These are phyloP conservation scores for Cyclotella atomus DNA, from an alignment of 108 stramenopile species.

Conservation along the genomic window DNA sequence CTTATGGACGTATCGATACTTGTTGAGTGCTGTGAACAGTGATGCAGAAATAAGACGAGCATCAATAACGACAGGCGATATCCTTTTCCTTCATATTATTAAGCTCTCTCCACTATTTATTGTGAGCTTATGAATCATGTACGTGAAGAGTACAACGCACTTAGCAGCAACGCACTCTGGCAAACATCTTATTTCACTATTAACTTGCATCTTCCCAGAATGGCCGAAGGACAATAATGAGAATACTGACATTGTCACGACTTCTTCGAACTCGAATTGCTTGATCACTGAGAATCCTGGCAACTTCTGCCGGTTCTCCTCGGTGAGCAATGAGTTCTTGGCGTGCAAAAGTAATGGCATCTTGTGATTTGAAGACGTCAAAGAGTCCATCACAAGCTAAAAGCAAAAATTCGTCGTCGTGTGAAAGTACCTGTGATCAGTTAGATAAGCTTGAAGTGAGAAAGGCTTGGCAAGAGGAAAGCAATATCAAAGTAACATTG, in stretches of 20 bases:
- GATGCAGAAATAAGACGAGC: background rate
- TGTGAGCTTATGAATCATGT: slow-evolving; percentile 26
- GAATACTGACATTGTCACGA: slow-evolving; percentile 93
- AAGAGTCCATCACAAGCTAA: slow-evolving; percentile 98
- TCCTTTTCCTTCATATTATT: slow-evolving; percentile 11
- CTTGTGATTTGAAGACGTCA: slow-evolving; percentile 96
- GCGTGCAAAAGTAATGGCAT: slow-evolving; percentile 90
- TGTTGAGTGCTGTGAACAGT: no score
- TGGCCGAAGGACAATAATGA: slow-evolving; percentile 89
- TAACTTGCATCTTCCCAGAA: slow-evolving; percentile 77
- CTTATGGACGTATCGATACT: background rate
- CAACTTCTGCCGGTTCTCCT: slow-evolving; percentile 92
- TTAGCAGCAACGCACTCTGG: slow-evolving; percentile 9
- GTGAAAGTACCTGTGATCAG: slow-evolving; percentile 72
- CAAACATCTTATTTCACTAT: slow-evolving; percentile 3
- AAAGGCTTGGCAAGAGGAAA: slow-evolving; percentile 5
- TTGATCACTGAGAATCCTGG: slow-evolving; percentile 89
- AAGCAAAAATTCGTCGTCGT: slow-evolving; percentile 94
- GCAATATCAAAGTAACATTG: background rate
- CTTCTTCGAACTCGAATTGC: slow-evolving; percentile 91
- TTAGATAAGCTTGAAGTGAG: background rate
- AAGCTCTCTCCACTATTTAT: slow-evolving; percentile 2
- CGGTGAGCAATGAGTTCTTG: slow-evolving; percentile 86
- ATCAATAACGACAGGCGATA: background rate
- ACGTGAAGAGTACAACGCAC: slow-evolving; percentile 3